A percentile compares a stretch with the other conserved stretches of the same genome.
These are phyloP conservation scores for Phialocephala sp. DNA, from an alignment of 2,329 filamentous ascomycete genomes.

Conservation along the genomic window DNA sequence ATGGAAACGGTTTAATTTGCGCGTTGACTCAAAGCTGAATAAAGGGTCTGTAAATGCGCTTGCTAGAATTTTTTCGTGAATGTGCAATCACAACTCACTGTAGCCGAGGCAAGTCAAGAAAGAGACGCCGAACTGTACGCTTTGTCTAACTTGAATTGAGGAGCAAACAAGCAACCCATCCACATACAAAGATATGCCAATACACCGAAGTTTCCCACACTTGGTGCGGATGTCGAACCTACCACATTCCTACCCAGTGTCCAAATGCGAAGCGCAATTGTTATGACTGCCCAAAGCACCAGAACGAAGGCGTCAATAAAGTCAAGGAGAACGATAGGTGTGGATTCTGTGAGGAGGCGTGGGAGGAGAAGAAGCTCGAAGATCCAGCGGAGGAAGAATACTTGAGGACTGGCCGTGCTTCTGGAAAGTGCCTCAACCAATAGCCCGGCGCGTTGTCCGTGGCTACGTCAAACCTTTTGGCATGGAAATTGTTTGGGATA, in stretches of 20 bases:
- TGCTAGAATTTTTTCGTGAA: no score
- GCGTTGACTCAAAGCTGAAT: no score
- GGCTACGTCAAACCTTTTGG: not conserved
- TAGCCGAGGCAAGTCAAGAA: no score
- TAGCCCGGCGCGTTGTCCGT: not conserved
- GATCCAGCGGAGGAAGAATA: not conserved
- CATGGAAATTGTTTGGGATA: not conserved
- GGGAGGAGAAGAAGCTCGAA: not conserved
- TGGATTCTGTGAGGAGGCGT: not conserved
- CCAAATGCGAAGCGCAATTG: not conserved
- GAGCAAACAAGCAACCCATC: not conserved
- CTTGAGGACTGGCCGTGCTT: not conserved
- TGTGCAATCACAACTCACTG: no score
- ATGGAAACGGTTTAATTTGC: no score
- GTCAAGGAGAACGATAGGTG: not conserved
- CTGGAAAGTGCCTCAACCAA: not conserved
- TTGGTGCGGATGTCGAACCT: not conserved
- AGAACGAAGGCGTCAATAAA: not conserved
- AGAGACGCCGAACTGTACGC: not conserved
- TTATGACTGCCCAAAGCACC: not conserved
- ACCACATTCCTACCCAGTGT: not conserved
- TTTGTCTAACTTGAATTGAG: not conserved
- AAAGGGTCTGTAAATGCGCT: no score
- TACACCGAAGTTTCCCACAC: not conserved
- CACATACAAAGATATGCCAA: not conserved